Base-by-base conservation (phyloP, 75 land plant genomes). In the Picea sitchensis region DNA sequence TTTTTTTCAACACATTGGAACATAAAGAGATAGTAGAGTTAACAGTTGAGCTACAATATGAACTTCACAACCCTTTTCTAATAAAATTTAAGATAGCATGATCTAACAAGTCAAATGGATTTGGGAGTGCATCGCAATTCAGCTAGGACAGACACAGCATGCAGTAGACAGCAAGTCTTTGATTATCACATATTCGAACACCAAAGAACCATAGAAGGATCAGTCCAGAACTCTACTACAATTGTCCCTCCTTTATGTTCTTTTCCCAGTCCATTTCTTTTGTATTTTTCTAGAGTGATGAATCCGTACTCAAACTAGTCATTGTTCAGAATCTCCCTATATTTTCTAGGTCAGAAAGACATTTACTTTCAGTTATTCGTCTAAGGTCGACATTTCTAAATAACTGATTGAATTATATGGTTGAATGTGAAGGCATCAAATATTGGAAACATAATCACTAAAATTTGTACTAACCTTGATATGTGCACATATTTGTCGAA, bases 401-500 rank as follows among this genome's bases (percentile, higher is more conserved):
- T 47, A 47, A 6, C 0, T 47, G 7, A 47, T 47, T 47, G 51
- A 47, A 0, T 47, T 47, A 47, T 6, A 47, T 47, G 18, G 14
- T 56, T 75, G 34, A 30, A 75, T 54, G 34, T 30, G 51, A 47
- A 47, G 26, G 7, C 59, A 51, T n/a, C 59, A 51, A 20, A 76
- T 76, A 75, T 1, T 58, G 47, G 61, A 76, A 57, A 58, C 26
- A 56, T 32, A 76, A 15, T 15, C 15, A 76, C 31, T 59, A 63
- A 30, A 30, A 76, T 13, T 57, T 17, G 20, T 32, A 76, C 51
- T 47, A 5, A 85, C 89, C 89, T 86, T 77, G 58, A 85, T 61
- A 80, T 85, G 81, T 21, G 60, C 61, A 73, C 79, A 79, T 20
- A 88, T 88, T 67, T 77, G 56, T 58, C 63, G 72, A 72, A 88